Percentiles rank a stretch among this genome's conserved stretches.
These are phyloP conservation scores for Trametes sanguinea DNA, from an alignment of 768 basidiomycete genomes.

Conservation along the genomic window DNA sequence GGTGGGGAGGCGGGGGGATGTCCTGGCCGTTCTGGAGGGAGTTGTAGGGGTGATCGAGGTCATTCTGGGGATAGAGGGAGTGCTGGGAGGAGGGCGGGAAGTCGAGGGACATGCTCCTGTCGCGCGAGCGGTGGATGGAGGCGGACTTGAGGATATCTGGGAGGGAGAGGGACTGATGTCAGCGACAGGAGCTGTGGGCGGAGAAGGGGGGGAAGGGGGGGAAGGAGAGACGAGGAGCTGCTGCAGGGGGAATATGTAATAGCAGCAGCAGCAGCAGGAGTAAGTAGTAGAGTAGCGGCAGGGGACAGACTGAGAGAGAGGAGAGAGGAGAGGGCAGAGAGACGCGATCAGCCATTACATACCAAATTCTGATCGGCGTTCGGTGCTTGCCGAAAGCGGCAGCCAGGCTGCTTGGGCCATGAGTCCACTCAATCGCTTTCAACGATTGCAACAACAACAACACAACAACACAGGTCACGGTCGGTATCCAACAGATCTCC, in stretches of 20 bases:
- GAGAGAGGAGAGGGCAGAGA: slow-evolving; percentile 17
- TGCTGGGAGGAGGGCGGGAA: slow-evolving; percentile 47
- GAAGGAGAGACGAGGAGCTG: slow-evolving; percentile 14
- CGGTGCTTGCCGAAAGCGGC: slow-evolving; percentile 51
- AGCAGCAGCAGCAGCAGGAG: neutral
- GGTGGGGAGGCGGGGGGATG: slow-evolving; percentile 36
- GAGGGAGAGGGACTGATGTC: neutral
- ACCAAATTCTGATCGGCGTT: slow-evolving; percentile 60
- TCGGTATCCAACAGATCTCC: neutral
- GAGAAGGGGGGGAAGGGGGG: slow-evolving; percentile 12
- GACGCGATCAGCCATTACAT: slow-evolving; percentile 34
- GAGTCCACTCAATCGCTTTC: neutral
- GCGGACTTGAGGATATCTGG: slow-evolving; percentile 47
- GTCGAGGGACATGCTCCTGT: slow-evolving; percentile 58
- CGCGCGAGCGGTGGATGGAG: slow-evolving; percentile 35
- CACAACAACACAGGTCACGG: neutral
- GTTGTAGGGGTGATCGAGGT: slow-evolving; percentile 60
- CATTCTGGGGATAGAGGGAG: slow-evolving; percentile 51
- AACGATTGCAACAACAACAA: neutral
- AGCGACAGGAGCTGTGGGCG: slow-evolving; percentile 9
- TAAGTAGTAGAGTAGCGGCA: slow-evolving; percentile 6
- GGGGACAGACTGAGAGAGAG: slow-evolving; percentile 7
- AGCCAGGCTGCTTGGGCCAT: slow-evolving; percentile 45
- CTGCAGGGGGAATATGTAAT: neutral
- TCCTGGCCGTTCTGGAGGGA: slow-evolving; percentile 44